phyloP scores from a whole-genome alignment of 257 asterid species.

The Penstemon newberryi region DNA sequence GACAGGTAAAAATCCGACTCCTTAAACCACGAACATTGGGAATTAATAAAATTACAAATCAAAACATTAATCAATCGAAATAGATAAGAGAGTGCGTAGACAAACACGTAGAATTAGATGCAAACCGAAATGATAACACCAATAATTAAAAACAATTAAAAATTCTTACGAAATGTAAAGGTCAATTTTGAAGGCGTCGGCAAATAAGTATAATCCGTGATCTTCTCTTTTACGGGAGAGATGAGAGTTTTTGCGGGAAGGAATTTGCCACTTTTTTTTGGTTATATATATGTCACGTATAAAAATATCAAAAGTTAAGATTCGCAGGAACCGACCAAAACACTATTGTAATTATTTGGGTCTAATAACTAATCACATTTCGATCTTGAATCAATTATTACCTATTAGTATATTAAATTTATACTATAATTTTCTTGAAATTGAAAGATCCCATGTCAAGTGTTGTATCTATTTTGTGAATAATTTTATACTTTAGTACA shows the following conservation, averaged over 20 bases:
- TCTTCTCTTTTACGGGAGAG: conserved; percentile 2
- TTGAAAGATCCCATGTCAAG: too few species aligned
- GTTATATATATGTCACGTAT: neutral
- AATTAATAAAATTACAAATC: conserved; percentile 3
- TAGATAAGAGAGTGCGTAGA: conserved; percentile 6
- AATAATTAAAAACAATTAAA: neutral
- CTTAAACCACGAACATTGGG: too few species aligned
- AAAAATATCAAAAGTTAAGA: conserved; percentile 2
- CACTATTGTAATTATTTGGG: too few species aligned
- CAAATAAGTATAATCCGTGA: conserved; percentile 24
- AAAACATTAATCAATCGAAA: conserved; percentile 19
- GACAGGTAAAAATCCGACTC: neutral
- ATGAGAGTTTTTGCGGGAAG: conserved; percentile 36
- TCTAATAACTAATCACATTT: too few species aligned
- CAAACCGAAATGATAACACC: too few species aligned
- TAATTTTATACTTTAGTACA: too few species aligned
- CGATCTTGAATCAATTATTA: too few species aligned
- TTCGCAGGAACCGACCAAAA: neutral
- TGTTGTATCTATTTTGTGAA: too few species aligned
- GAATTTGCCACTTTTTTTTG: conserved; percentile 28
- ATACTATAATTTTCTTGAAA: too few species aligned
- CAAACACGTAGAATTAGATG: neutral
- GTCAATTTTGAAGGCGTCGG: too few species aligned
- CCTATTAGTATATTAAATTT: too few species aligned
- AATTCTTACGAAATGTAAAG: conserved; percentile 28